A percentile compares a stretch with the other conserved stretches of the same genome.
Evolutionary conservation across 2,329 filamentous ascomycete genomes (phyloP).

Genomic region (Endocalyx cinctus): DNA sequence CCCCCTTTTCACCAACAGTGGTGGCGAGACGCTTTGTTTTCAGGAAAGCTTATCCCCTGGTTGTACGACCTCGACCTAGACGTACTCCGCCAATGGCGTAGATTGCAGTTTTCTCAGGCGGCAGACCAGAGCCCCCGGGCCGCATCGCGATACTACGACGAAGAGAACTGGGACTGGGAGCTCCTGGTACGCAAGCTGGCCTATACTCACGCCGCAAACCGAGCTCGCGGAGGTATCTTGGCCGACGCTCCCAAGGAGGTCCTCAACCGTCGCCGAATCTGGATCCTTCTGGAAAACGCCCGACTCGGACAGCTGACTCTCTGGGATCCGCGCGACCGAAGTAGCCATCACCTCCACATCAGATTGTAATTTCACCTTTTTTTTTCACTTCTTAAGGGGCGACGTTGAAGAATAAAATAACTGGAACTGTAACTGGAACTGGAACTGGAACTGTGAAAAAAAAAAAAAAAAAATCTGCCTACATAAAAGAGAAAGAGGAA

Average conservation of each 20-base stretch:
- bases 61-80: constrained; percentile 12
- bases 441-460: not conserved
- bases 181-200: constrained; percentile 16
- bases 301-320: constrained; percentile 9
- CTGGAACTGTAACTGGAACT: too few relatives aligned
- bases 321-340: not conserved
- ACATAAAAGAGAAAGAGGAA: not conserved
- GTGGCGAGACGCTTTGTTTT: constrained; percentile 15
- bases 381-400: too few relatives aligned
- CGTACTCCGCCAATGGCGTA: not conserved
- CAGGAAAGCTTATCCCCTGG: constrained; percentile 16
- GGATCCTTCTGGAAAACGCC: constrained; percentile 13
- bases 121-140: too few relatives aligned
- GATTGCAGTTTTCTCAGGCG: too few relatives aligned
- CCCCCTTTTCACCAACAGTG: too few relatives aligned
- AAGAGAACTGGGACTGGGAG: constrained; percentile 19
- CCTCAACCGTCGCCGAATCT: constrained; percentile 19
- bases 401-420: too few relatives aligned
- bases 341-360: too few relatives aligned
- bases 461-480: not conserved
- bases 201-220: constrained; percentile 1
- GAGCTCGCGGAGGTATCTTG: constrained; percentile 4
- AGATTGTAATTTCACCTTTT: too few relatives aligned
- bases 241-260: not conserved
- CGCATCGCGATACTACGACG: not conserved